Conservation (phyloP, 768 basidiomycete species). For the Amanita jacksonii region DNA sequence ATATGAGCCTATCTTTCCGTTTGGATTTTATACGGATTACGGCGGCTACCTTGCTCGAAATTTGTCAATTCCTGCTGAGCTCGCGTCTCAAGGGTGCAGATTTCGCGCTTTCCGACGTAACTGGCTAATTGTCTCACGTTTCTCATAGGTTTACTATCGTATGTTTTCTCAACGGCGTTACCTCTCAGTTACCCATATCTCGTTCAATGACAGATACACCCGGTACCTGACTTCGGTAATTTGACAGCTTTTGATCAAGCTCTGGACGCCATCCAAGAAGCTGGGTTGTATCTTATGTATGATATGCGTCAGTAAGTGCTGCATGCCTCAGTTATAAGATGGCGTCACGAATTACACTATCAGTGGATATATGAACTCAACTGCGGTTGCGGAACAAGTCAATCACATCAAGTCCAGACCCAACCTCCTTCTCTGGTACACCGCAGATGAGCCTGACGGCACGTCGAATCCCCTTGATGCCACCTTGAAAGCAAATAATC, state of each 20-base stretch:
- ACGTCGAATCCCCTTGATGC: constrained; percentile 59
- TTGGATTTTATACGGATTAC: constrained; percentile 57
- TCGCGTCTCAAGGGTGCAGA: constrained; percentile 48
- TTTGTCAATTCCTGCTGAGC: constrained; percentile 41
- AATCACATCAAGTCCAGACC: constrained; percentile 54
- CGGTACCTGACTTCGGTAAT: constrained; percentile 57
- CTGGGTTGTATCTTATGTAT: constrained; percentile 68
- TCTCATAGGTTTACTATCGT: constrained; percentile 29
- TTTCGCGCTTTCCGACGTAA: constrained; percentile 33
- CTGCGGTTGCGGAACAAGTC: constrained; percentile 58
- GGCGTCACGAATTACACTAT: constrained; percentile 3
- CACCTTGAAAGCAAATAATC: constrained; percentile 39
- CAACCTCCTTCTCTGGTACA: constrained; percentile 69
- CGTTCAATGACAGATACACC: constrained; percentile 47
- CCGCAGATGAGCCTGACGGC: constrained; percentile 68
- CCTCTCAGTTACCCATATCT: constrained; percentile 12
- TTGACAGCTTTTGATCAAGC: constrained; percentile 46
- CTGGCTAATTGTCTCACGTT: constrained; percentile 18
- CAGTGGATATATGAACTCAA: constrained; percentile 56
- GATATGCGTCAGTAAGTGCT: constrained; percentile 56
- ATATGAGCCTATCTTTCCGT: constrained; percentile 54
- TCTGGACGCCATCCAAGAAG: constrained; percentile 63
- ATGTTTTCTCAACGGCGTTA: constrained; percentile 16
- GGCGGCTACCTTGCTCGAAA: too few species aligned
- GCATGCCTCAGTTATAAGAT: not conserved